phyloP scores from a whole-genome alignment of 2,329 filamentous ascomycete genomes.

The Tetracladium maxilliforme region DNA sequence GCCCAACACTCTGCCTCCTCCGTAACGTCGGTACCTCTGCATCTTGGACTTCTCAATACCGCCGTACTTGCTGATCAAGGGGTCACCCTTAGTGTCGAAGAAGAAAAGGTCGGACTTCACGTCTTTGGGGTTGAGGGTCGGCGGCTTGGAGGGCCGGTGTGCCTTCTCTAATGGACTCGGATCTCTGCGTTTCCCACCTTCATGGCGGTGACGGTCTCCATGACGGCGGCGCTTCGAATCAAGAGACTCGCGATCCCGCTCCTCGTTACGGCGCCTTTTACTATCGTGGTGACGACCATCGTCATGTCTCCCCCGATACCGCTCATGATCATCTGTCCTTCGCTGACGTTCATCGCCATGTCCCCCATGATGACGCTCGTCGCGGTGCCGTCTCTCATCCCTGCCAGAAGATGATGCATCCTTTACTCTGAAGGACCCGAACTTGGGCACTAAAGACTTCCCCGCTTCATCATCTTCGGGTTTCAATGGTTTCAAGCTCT shows the following conservation, averaged over 20 bases:
- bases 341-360: no score
- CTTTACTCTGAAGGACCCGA: conserved; percentile 57
- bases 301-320: conserved; percentile 6
- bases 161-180: conserved; percentile 6
- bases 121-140: conserved; percentile 1
- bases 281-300: conserved; percentile 1
- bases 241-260: neutral
- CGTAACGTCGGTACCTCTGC: conserved; percentile 55
- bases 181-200: conserved; percentile 3
- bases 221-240: no score
- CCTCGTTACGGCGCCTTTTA: no score
- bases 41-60: conserved; percentile 57
- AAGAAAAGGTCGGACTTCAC: conserved; percentile 27
- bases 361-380: conserved; percentile 3
- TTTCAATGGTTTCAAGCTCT: no score
- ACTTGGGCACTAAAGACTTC: conserved; percentile 45
- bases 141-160: no score
- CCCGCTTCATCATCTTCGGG: no score
- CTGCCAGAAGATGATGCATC: conserved; percentile 4
- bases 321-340: no score
- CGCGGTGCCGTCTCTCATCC: neutral
- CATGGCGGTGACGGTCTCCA: neutral
- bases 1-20: conserved; percentile 59
- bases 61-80: conserved; percentile 61
- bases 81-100: conserved; percentile 64